A percentile compares a stretch with the other conserved stretches of the same genome.
These are phyloP conservation scores for Volvox reticuliferus DNA, from an alignment of 139 green algal genomes.

Conservation along the genomic window DNA sequence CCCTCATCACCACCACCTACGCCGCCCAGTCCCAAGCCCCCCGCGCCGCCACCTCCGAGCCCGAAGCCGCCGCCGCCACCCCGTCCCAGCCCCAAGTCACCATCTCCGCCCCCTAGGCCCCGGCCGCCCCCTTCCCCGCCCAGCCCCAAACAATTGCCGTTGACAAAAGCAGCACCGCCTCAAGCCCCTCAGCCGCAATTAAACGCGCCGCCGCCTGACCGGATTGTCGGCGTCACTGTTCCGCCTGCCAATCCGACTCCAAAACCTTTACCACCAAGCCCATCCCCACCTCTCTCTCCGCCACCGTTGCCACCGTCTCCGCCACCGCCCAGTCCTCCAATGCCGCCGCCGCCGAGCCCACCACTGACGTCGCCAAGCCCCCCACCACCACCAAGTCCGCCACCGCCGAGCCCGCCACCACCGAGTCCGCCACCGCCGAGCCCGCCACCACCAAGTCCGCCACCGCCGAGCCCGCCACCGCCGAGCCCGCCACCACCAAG, in stretches of 20 bases:
- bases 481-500: not conserved
- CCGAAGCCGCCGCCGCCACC: not conserved
- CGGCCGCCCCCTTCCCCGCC: not conserved
- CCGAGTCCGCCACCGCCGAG: not conserved
- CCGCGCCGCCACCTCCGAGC: not conserved
- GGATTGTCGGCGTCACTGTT: not conserved
- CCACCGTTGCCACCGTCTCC: not conserved
- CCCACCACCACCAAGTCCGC: no score
- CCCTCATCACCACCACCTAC: not conserved
- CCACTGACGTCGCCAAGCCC: not conserved
- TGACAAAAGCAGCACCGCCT: no score
- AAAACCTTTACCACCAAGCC: not conserved
- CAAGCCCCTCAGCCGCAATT: not conserved
- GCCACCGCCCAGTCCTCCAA: not conserved
- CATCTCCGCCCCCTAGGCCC: not conserved
- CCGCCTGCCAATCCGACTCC: not conserved
- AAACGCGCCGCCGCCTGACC: no score
- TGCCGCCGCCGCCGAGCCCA: no score
- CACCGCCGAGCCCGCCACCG: no score
- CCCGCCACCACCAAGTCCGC: not conserved
- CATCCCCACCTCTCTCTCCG: not conserved
- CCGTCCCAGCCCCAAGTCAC: not conserved
- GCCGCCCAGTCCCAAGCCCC: not conserved
- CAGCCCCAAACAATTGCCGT: not conserved
- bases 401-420: no score